phyloP scores from a whole-genome alignment of 1,139 yeast species.

The Geotrichum candidum region DNA sequence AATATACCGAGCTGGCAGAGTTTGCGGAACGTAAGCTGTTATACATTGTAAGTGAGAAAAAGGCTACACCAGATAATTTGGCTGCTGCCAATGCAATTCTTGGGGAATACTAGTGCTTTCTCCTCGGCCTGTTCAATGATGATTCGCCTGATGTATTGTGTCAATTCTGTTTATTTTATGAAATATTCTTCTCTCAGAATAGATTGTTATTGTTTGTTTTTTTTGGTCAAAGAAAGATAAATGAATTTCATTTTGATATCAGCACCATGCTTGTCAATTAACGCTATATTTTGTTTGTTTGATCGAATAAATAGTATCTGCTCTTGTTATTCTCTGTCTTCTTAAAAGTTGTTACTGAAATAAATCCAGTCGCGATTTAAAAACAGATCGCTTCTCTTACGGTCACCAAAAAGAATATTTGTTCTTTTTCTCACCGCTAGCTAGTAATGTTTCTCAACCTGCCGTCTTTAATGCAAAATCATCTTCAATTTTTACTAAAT shows the following conservation, averaged over 20 bases:
- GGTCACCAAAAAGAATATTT: no score
- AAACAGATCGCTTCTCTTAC: no score
- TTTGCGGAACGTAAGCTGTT: conserved; percentile 15
- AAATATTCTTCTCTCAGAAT: background rate
- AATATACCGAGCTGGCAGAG: conserved; percentile 12
- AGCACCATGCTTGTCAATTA: background rate
- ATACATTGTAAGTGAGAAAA: conserved; percentile 15
- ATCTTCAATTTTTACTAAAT: no score
- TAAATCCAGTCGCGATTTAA: no score
- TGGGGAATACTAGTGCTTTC: conserved; percentile 11
- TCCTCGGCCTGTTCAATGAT: conserved; percentile 1
- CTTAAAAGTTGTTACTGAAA: no score
- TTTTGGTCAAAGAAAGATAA: background rate
- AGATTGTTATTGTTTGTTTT: background rate
- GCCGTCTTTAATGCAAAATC: no score
- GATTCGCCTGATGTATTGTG: background rate
- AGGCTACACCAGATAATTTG: conserved; percentile 8
- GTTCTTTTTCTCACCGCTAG: no score
- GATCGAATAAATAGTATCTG: no score
- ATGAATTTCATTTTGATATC: background rate
- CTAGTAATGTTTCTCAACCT: no score
- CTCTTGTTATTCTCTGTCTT: no score
- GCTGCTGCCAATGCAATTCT: conserved; percentile 16
- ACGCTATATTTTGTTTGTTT: no score
- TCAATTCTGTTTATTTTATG: background rate